Base-by-base conservation (phyloP, 768 basidiomycete genomes). In the Lepiota brunneoincarnata region DNA sequence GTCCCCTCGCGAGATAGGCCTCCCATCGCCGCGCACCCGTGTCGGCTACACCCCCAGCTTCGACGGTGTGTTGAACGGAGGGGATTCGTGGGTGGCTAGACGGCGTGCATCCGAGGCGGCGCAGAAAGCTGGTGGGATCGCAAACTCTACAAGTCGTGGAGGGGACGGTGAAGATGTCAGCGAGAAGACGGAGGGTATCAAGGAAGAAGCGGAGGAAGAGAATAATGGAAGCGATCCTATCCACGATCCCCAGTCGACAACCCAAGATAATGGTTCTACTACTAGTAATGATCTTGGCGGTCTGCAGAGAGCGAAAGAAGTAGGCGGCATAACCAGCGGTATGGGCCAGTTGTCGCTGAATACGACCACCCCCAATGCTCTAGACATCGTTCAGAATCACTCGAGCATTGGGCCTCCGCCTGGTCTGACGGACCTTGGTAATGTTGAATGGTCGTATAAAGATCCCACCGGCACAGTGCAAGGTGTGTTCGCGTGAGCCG, bases 381-480 rank as follows among this genome's bases (percentile, higher is more conserved):
- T 47, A 48, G 53, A 50, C 26, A 41, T 21, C 37, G n/a, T 43
- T 46, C 49, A 44, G 35, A 51, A 26, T 20, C 26, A 47, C 20
- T 49, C 56, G 39, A 49, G 23, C 35, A 57, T 47, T 38, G 70
- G 66, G 7, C 71, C 77, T 12, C 78, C 79, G 45, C 77, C 79
- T 48, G 78, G 76, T 45, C 60, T 78, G 37, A 57, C 69, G 41
- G 87, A 88, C 71, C 73, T 81, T 28, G 75, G 79, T 24, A 77
- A 69, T 58, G 69, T 94, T 18, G 84, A 91, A 65, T 98, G 94
- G 94, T 89, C 85, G 20, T 98, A 98, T 69, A 81, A 93, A 46
- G 94, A 98, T 65, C 93, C 93, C 17, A 83, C 89, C 60, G 93
- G 94, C n/a, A 82, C 88, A 55, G 74, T 95, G 38, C 94, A 98